These are phyloP conservation scores for Schizothecium vesticola DNA, from an alignment of 495 filamentous ascomycete species.

Conservation along the genomic window DNA sequence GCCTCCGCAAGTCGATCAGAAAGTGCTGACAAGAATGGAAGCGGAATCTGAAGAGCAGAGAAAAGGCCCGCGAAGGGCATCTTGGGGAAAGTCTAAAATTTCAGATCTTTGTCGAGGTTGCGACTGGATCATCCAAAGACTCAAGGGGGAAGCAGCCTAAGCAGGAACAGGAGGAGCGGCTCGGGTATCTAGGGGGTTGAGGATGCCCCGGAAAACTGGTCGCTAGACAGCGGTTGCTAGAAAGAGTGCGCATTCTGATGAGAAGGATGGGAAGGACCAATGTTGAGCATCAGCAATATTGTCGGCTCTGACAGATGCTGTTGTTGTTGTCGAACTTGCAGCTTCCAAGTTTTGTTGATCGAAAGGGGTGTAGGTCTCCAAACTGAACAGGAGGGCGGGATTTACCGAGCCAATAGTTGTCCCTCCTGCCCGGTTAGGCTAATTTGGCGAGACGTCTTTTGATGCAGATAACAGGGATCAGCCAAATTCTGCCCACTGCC, in stretches of 20 bases:
- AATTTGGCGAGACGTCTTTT: slow-evolving; percentile 26
- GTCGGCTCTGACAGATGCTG: neutral
- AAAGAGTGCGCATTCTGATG: neutral
- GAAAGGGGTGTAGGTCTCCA: neutral
- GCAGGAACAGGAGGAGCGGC: neutral
- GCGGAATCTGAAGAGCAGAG: neutral
- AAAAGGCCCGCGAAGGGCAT: too few relatives aligned
- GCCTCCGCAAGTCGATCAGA: too few relatives aligned
- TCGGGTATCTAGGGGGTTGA: neutral
- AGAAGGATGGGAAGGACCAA: neutral
- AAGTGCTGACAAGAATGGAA: neutral
- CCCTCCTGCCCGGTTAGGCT: slow-evolving; percentile 20
- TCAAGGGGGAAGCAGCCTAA: neutral
- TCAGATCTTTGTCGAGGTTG: too few relatives aligned
- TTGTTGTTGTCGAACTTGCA: neutral
- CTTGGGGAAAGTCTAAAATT: too few relatives aligned
- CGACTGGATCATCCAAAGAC: too few relatives aligned
- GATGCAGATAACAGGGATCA: slow-evolving; percentile 3
- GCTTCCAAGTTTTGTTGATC: neutral
- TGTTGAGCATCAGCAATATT: too few relatives aligned
- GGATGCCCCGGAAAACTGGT: neutral
- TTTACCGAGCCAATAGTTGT: slow-evolving; percentile 16
- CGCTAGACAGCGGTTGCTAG: neutral
- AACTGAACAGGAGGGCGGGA: neutral
- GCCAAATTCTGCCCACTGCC: slow-evolving; percentile 3